Base-by-base conservation (phyloP, 495 filamentous ascomycete genomes). In the Trichoderma reesei region DNA sequence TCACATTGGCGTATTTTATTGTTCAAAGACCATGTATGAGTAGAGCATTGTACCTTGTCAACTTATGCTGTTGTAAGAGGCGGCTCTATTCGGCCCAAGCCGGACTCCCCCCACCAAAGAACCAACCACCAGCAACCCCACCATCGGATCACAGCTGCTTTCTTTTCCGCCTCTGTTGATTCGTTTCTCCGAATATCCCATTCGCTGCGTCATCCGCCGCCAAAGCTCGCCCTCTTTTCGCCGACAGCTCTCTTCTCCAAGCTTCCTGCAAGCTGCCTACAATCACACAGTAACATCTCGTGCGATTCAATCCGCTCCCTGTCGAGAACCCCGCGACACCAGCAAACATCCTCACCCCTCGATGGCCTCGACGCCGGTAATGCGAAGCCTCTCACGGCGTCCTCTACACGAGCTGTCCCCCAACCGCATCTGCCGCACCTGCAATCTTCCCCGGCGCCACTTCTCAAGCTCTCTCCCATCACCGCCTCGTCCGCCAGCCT, bases 401-500 rank as follows among this genome's bases (percentile, higher is more conserved):
- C 20, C 20, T 13, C 26, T 56, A 7, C 20, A 33, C 20, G 48
- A 56, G 20, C 33, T 56, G 20, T 56, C 36, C 6, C n/a, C 61
- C 3, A 31, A 65, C 18, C 70, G 71, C 46, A 56, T 72, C 44
- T 73, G 72, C 68, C 62, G 48, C 20, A 66, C 68, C 13, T 74
- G 72, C 63, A 65, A 51, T 62, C 51, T 39, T 14, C 66, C 66
- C n/a, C 67, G 63, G 18, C 64, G 66, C 36, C 67, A 9, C 62
- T 67, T 67, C 51, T 60, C 64, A 31, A 69, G 18, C 67, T 62
- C 63, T 13, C 11, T 41, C 9, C 61, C 60, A 2, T 38, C 66
- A 34, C 26, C 64, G 14, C 41, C 68, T 31, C 46, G 41, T 14
- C 71, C 82, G 9, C 82, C 83, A 4, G 13, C 77, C 3, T 68